A percentile compares a stretch with the other conserved stretches of the same genome.
Evolutionary conservation across 2,329 filamentous ascomycete genomes (phyloP).

Genomic region (Coniochaeta prunicola): DNA sequence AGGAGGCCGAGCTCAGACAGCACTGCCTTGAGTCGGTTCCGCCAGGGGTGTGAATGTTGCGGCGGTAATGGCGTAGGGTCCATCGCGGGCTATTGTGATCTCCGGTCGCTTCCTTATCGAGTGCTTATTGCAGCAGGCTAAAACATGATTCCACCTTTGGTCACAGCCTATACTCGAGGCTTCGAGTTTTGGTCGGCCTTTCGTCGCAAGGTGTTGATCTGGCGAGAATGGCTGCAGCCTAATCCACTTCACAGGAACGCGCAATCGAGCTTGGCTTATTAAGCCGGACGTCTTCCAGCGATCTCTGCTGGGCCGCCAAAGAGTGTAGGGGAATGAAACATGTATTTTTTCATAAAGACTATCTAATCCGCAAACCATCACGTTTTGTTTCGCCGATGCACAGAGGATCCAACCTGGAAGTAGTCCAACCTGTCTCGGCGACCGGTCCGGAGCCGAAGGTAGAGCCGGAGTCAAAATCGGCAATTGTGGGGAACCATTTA

Average conservation of each 20-base stretch:
- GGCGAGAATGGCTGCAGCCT: not conserved
- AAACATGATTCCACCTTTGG: not conserved
- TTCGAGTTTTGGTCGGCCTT: not conserved
- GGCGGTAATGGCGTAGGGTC: not conserved
- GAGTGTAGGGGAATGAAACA: not conserved
- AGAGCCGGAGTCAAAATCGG: not conserved
- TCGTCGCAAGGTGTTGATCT: not conserved
- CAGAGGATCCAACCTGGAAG: no score
- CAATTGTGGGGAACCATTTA: not conserved
- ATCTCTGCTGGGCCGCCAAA: not conserved
- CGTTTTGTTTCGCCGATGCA: no score
- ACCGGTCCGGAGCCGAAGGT: not conserved
- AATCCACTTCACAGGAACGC: not conserved
- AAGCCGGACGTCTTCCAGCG: not conserved
- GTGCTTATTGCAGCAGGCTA: not conserved
- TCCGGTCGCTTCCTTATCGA: not conserved
- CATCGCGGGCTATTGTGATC: not conserved
- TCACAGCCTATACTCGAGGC: not conserved
- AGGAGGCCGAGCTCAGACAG: not conserved
- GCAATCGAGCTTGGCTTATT: not conserved
- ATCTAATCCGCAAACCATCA: not conserved
- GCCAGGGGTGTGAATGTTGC: not conserved
- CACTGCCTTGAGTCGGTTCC: not conserved
- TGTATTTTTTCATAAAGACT: not conserved
- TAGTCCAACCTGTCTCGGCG: not conserved